Percentiles rank a stretch among this genome's conserved stretches.
phyloP scores from a whole-genome alignment of 139 green algal genomes.

The Chlorella sorokiniana region DNA sequence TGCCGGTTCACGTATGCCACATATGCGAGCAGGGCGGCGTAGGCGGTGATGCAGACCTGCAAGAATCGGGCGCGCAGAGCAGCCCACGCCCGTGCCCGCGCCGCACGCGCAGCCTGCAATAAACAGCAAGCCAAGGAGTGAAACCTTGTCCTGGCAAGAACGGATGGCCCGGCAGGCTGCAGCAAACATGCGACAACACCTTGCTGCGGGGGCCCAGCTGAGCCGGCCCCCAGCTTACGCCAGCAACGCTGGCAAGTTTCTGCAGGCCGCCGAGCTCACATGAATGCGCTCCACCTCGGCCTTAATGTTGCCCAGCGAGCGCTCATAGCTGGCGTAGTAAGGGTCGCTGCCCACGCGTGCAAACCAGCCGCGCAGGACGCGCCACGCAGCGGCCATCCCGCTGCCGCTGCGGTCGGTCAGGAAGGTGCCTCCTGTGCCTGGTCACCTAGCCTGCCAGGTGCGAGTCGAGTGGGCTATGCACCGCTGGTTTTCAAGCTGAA shows the following conservation, averaged over 20 bases:
- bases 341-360: slow-evolving; percentile 26
- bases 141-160: too few species aligned
- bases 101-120: slow-evolving; percentile 4
- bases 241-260: not conserved
- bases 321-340: slow-evolving; percentile 25
- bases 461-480: too few species aligned
- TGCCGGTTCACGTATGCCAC: slow-evolving; percentile 15
- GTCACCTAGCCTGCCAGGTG: not conserved
- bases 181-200: not conserved
- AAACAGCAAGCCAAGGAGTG: not conserved
- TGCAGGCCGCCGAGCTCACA: not conserved
- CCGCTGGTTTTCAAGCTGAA: too few species aligned
- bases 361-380: slow-evolving; percentile 3
- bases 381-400: not conserved
- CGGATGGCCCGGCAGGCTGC: too few species aligned
- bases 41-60: slow-evolving; percentile 4
- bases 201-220: not conserved
- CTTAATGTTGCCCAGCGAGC: slow-evolving; percentile 27
- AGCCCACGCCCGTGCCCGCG: not conserved
- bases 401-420: not conserved
- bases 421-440: too few species aligned
- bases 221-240: not conserved
- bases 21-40: slow-evolving; percentile 6
- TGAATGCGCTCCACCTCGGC: slow-evolving; percentile 24
- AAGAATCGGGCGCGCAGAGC: slow-evolving; percentile 11